Conservation (phyloP, 176 grass and related monocot genomes). For the Oryza glumipatula region DNA sequence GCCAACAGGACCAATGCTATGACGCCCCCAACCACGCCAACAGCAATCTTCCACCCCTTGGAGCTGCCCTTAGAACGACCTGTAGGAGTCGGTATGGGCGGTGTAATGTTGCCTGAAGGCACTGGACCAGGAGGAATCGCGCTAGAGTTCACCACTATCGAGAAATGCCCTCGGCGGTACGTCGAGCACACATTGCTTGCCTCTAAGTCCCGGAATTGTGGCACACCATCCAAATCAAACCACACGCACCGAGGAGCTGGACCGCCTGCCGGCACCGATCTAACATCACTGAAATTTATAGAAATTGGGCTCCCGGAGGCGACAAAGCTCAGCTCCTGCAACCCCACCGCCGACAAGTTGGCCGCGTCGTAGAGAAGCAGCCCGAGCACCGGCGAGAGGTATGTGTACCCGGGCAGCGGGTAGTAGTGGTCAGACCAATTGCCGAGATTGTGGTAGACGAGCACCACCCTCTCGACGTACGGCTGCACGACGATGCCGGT, state of each 20-base stretch:
- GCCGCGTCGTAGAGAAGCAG: slow-evolving; percentile 80
- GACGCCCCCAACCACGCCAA: slow-evolving; percentile 43
- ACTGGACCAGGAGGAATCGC: slow-evolving; percentile 54
- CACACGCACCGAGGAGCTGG: slow-evolving; percentile 58
- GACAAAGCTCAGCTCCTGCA: slow-evolving; percentile 58
- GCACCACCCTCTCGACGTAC: slow-evolving; percentile 65
- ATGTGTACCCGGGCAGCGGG: slow-evolving; percentile 70
- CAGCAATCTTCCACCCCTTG: slow-evolving; percentile 77
- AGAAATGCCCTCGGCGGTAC: slow-evolving; percentile 70
- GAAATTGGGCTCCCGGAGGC: slow-evolving; percentile 49
- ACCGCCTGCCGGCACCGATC: slow-evolving; percentile 25
- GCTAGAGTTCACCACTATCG: slow-evolving; percentile 81
- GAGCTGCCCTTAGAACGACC: slow-evolving; percentile 45
- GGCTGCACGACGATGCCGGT: slow-evolving; percentile 72
- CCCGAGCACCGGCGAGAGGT: slow-evolving; percentile 78
- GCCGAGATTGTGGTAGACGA: slow-evolving; percentile 85
- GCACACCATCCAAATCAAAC: slow-evolving; percentile 62
- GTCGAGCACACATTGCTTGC: slow-evolving; percentile 48
- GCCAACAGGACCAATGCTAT: slow-evolving; percentile 57
- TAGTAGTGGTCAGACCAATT: slow-evolving; percentile 60
- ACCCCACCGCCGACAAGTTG: slow-evolving; percentile 57
- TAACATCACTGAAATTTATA: slow-evolving; percentile 54
- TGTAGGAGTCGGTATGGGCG: not conserved
- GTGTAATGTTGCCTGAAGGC: slow-evolving; percentile 30
- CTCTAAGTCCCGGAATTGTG: slow-evolving; percentile 63